These are phyloP conservation scores for Rasamsonia emersonii DNA, from an alignment of 2,329 filamentous ascomycete species.

Conservation along the genomic window DNA sequence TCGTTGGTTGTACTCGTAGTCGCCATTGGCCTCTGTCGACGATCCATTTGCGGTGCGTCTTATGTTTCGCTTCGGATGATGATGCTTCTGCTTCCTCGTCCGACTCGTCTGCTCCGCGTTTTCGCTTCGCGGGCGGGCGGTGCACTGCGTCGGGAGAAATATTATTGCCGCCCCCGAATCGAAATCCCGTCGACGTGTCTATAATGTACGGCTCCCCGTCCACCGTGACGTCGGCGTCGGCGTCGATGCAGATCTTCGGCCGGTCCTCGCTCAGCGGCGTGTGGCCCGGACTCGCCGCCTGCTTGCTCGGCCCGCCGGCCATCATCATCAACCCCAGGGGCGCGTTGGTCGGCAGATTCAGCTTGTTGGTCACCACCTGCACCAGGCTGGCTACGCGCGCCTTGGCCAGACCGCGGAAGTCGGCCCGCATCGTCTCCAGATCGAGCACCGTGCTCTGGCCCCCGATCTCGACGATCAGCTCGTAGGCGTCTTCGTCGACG, in stretches of 20 bases:
- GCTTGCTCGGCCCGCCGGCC: conserved; percentile 52
- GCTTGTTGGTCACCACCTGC: conserved; percentile 71
- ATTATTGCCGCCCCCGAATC: neutral
- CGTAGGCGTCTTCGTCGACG: conserved; percentile 64
- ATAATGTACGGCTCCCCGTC: conserved; percentile 27
- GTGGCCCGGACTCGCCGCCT: conserved; percentile 58
- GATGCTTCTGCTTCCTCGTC: neutral
- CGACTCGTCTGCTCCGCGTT: conserved; percentile 38
- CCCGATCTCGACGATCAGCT: conserved; percentile 74
- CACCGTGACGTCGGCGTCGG: conserved; percentile 34
- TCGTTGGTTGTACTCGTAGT: conserved; percentile 52
- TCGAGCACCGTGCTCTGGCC: conserved; percentile 55
- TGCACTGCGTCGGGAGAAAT: neutral
- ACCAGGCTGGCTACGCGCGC: conserved; percentile 64
- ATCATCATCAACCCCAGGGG: conserved; percentile 61
- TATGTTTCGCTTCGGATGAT: conserved; percentile 8
- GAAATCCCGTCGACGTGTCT: conserved; percentile 7
- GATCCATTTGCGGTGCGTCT: conserved; percentile 45
- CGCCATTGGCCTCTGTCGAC: conserved; percentile 65
- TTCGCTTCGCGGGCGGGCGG: conserved; percentile 25
- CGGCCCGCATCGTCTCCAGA: conserved; percentile 47
- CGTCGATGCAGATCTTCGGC: conserved; percentile 56
- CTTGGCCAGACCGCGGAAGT: conserved; percentile 66
- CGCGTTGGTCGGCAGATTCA: conserved; percentile 54
- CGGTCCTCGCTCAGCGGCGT: conserved; percentile 62